Evolutionary conservation across 192 early-diverging fungal genomes (phyloP).

Genomic region (Linnemannia elongata): DNA sequence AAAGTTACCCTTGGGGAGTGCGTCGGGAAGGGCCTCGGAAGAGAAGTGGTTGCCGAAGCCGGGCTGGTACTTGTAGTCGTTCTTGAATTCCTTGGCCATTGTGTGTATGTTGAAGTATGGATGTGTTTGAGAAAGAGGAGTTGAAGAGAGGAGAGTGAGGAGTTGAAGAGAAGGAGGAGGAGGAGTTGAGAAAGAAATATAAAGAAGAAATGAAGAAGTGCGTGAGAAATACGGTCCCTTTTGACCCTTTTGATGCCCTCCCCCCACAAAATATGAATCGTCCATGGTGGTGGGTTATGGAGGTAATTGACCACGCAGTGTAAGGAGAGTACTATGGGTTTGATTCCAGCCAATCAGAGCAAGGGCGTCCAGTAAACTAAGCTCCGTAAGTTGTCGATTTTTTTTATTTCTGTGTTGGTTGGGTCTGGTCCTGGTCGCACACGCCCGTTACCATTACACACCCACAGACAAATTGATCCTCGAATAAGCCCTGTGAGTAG

Average conservation of each 20-base stretch:
- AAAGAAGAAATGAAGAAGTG: not conserved
- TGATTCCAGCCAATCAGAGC: not conserved
- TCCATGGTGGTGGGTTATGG: not conserved
- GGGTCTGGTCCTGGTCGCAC: not conserved
- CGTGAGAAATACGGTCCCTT: not conserved
- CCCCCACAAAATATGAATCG: not conserved
- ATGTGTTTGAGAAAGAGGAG: not conserved
- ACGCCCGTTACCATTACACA: not conserved
- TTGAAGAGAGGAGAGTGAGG: not conserved
- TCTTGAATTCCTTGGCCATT: constrained; percentile 40
- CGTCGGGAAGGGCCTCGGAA: constrained; percentile 83
- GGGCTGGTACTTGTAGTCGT: constrained; percentile 73
- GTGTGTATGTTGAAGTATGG: not conserved
- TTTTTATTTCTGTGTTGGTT: not conserved
- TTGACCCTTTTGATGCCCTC: not conserved
- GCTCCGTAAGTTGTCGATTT: constrained; percentile 1
- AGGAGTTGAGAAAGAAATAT: not conserved
- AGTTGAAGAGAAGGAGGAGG: not conserved
- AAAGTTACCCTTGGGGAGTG: constrained; percentile 82
- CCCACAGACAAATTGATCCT: not conserved
- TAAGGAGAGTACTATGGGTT: not conserved
- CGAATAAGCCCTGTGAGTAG: not conserved
- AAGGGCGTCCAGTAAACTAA: not conserved
- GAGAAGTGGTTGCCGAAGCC: constrained; percentile 94
- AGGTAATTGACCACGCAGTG: not conserved